phyloP scores from a whole-genome alignment of 2,329 filamentous ascomycete genomes.

The Grosmannia serpens region DNA sequence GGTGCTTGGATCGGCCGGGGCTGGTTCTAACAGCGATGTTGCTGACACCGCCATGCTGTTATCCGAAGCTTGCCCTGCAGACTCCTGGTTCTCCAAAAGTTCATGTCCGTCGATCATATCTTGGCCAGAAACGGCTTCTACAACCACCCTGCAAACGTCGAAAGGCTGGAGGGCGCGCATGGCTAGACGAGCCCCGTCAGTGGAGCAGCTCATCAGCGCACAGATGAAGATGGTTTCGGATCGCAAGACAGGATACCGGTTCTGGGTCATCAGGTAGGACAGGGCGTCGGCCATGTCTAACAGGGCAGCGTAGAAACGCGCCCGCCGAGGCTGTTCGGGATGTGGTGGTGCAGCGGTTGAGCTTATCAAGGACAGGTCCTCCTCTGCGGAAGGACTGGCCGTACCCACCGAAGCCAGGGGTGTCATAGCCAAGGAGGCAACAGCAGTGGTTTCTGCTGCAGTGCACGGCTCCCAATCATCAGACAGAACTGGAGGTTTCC shows the following conservation, averaged over 20 bases:
- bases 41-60: neutral
- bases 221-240: conserved; percentile 53
- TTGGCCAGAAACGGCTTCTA: conserved; percentile 37
- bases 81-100: neutral
- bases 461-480: conserved; percentile 20
- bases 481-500: conserved; percentile 14
- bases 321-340: conserved; percentile 11
- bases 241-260: conserved; percentile 45
- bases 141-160: conserved; percentile 32
- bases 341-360: neutral
- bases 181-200: conserved; percentile 36
- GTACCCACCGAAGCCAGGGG: too few species aligned
- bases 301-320: conserved; percentile 35
- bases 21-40: neutral
- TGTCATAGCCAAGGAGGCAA: too few species aligned
- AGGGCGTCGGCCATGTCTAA: conserved; percentile 29
- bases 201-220: conserved; percentile 44
- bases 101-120: conserved; percentile 16
- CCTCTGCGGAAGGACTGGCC: too few species aligned
- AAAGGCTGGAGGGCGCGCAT: conserved; percentile 28
- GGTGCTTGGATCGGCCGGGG: too few species aligned
- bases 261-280: conserved; percentile 41
- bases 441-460: too few species aligned
- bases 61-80: neutral
- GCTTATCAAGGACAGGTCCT: neutral